Base-by-base conservation (phyloP, 2,329 filamentous ascomycete species). In the Cordyceps militaris region DNA sequence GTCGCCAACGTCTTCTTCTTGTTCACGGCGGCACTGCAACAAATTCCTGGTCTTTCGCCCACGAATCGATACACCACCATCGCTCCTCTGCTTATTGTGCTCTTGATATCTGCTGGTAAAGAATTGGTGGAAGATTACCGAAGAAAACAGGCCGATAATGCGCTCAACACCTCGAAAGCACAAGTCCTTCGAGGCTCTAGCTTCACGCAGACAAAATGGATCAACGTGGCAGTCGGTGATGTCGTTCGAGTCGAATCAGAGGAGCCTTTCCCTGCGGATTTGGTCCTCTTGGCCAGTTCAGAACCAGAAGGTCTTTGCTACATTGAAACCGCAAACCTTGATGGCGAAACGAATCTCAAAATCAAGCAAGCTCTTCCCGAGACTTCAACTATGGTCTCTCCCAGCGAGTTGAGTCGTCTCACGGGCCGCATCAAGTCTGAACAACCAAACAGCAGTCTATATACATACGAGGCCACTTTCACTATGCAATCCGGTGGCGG, bases 1-100 rank as follows among this genome's bases (percentile, higher is more conserved):
- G 96, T 97, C 73, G 94, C 94, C 78, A 99, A 99, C 74, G 75
- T 99, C 68, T 99, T 99, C 79, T 99, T 99, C 88, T 83, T 99
- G 70, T 97, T 99, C 73, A 99, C 94, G 38, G 92, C 94, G 16
- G 86, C 84, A 42, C 77, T 99, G 47, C 94, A 99, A 76, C 94
- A 99, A 72, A 96, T 99, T 61, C 94, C 94, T 23, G 87, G 88
- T 63, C 87, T 99, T 61, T 96, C 92, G 34, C 94, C 95, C 8
- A 99, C 94, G 10, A 97, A 97, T 74, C 83, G 81, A 72, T 99
- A 92, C 70, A 99, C 94, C 6, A 99, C 95, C 38, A 97, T 99
- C 69, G 93, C 89, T 6, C 94, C 94, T n/a, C 81, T 99, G 59
- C 79, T 87, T 56, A 85, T 97, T 60, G 94, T 99, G 65, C 78